Percentiles rank a stretch among this genome's conserved stretches.
These are phyloP conservation scores for Cyphellophora europaea DNA, from an alignment of 2,329 filamentous ascomycete genomes.

Conservation along the genomic window DNA sequence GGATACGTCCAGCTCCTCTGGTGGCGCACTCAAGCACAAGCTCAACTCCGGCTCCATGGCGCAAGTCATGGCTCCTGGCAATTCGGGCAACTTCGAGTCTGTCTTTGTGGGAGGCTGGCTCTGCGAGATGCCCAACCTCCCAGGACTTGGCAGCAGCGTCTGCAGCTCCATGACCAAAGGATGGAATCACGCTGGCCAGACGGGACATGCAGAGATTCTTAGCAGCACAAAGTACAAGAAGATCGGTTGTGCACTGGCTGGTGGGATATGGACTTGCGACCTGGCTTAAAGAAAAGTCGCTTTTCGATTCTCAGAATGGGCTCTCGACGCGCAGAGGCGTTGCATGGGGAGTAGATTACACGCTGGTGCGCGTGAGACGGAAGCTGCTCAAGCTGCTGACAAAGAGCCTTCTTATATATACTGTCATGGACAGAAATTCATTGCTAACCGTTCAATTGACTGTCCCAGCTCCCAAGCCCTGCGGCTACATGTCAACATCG, in stretches of 20 bases:
- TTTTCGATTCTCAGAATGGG: too few relatives aligned
- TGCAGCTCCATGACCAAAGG: slow-evolving; percentile 13
- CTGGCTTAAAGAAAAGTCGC: slow-evolving; percentile 6
- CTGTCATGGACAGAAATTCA: too few relatives aligned
- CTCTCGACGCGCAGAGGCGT: too few relatives aligned
- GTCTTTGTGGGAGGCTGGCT: slow-evolving; percentile 19
- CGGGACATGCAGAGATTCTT: slow-evolving; percentile 15
- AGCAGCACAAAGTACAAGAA: slow-evolving; percentile 8
- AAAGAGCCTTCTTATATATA: too few relatives aligned
- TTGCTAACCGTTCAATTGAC: too few relatives aligned
- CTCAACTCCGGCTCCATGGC: slow-evolving; percentile 17
- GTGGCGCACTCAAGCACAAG: slow-evolving; percentile 13
- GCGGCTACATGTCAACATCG: too few relatives aligned
- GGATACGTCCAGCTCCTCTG: slow-evolving; percentile 13
- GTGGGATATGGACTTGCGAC: slow-evolving; percentile 7
- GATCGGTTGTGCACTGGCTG: slow-evolving; percentile 6
- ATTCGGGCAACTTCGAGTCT: slow-evolving; percentile 12
- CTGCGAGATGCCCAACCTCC: slow-evolving; percentile 14
- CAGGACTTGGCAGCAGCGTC: slow-evolving; percentile 14
- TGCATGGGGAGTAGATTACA: too few relatives aligned
- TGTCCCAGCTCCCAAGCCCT: too few relatives aligned
- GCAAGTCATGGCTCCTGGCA: slow-evolving; percentile 18
- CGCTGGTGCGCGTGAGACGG: too few relatives aligned
- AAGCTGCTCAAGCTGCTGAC: too few relatives aligned
- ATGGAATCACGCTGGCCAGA: slow-evolving; percentile 15